phyloP scores from a whole-genome alignment of 257 asterid genomes.

The Echium plantagineum region DNA sequence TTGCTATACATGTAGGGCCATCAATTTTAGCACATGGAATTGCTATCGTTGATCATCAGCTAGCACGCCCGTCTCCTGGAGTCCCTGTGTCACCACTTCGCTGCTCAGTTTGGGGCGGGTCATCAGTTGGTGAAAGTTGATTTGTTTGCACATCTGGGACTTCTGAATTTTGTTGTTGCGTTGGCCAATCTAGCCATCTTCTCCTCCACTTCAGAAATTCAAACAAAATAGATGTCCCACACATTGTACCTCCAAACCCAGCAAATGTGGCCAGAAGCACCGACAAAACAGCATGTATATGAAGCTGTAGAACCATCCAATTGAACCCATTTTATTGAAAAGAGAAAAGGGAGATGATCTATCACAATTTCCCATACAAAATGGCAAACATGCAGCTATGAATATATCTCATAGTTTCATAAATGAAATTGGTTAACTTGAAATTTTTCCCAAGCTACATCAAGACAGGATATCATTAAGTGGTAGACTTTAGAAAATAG shows the following conservation, averaged over 20 bases:
- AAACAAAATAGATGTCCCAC: conserved; percentile 54
- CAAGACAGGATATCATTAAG: too few relatives aligned
- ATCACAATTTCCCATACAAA: too few relatives aligned
- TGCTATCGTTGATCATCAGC: conserved; percentile 5
- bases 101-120: conserved; percentile 17
- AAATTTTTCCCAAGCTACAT: too few relatives aligned
- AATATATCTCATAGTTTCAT: too few relatives aligned
- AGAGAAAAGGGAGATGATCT: too few relatives aligned
- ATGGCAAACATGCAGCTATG: too few relatives aligned
- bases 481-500: too few relatives aligned
- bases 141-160: conserved; percentile 16
- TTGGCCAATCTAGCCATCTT: conserved; percentile 19
- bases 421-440: too few relatives aligned
- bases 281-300: conserved; percentile 61
- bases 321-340: not conserved
- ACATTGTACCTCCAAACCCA: conserved; percentile 86
- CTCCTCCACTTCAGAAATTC: conserved; percentile 58
- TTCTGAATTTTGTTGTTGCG: conserved; percentile 25
- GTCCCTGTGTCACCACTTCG: conserved; percentile 19
- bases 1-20: not conserved
- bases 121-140: conserved; percentile 25
- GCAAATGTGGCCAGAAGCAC: conserved; percentile 73
- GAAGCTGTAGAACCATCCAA: conserved; percentile 34
- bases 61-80: conserved; percentile 18
- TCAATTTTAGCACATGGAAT: not conserved